Evolutionary conservation across 176 grass and related monocot genomes (phyloP).

Genomic region (Areca catechu): DNA sequence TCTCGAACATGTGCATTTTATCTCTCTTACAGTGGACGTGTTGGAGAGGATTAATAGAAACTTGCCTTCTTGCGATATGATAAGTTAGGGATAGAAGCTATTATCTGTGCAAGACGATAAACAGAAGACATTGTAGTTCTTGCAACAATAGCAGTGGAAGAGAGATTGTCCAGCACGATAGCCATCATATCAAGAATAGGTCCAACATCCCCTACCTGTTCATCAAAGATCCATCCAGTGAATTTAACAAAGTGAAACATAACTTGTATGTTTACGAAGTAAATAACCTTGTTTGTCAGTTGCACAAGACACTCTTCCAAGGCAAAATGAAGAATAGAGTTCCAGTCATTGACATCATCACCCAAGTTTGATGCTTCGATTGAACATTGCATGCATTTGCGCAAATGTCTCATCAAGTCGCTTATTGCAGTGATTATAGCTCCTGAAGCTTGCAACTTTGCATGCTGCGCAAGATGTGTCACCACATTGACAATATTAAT

Average conservation of each 20-base stretch:
- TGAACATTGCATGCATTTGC: constrained; percentile 89
- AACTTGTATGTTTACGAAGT: neutral
- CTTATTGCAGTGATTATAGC: constrained; percentile 66
- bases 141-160: constrained; percentile 41
- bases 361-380: constrained; percentile 61
- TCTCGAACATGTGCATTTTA: constrained; percentile 6
- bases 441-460: constrained; percentile 58
- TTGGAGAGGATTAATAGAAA: constrained; percentile 4
- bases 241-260: too few relatives aligned
- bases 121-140: constrained; percentile 73
- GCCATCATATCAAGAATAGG: constrained; percentile 89
- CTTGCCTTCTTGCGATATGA: constrained; percentile 75
- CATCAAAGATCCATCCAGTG: constrained; percentile 8
- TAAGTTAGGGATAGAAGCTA: constrained; percentile 62
- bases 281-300: constrained; percentile 68
- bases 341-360: constrained; percentile 36
- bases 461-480: constrained; percentile 61
- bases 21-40: neutral
- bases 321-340: constrained; percentile 55
- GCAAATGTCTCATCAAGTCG: constrained; percentile 79
- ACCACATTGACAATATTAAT: constrained; percentile 81
- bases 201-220: constrained; percentile 82
- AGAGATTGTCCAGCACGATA: constrained; percentile 82
- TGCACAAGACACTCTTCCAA: constrained; percentile 76
- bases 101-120: constrained; percentile 76